Base-by-base conservation (phyloP, 2,329 filamentous ascomycete species). In the Alternaria metachromatica region DNA sequence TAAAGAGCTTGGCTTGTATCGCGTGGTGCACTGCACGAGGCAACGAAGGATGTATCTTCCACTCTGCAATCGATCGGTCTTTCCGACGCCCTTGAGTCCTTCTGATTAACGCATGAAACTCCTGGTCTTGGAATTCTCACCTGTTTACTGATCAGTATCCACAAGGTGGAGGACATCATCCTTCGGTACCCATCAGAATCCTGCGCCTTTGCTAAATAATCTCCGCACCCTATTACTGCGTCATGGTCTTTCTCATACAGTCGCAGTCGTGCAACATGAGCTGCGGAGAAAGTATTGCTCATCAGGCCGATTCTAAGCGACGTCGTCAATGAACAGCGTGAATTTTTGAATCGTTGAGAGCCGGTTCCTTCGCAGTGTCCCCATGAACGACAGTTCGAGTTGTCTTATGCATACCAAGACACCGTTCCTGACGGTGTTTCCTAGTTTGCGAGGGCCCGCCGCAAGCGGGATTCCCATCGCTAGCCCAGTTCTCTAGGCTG, bases 141-240 rank as follows among this genome's bases (percentile, higher is more conserved):
- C 37, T 43, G 37, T 55, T 37, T 55, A 55, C 51, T 55, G 51
- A 43, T 55, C 51, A 55, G 51, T 55, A 26, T 18, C 49, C 26
- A 28, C 49, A 33, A 51, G 28, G 49, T 26, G 49, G n/a, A 25
- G 28, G 18, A 51, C 18, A 28, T 20, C 11, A 33, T 51, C 28
- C n/a, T 28, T 30, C 18, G 15, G 26, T 51, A 51, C 51, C 30
- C 51, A 43, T 15, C 21, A n/a, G 33, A 26, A 33, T 55, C 21
- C 21, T 43, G 33, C 51, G 21, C 33, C 21, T 13, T 28, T 33
- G 51, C 10, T 23, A 23, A 23, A 53, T n/a, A 55, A 55, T 44
- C 21, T 26, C 30, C 53, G 23, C 53, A 28, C 4, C 13, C 23
- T 44, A 43, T 11, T 28, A 43, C 15, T 11, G n/a, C 33, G 25